Evolutionary conservation across 148 eudicot species (phyloP), one percentile per base, ranked within the genome.

Genomic region (Spergularia bocconei): DNA sequence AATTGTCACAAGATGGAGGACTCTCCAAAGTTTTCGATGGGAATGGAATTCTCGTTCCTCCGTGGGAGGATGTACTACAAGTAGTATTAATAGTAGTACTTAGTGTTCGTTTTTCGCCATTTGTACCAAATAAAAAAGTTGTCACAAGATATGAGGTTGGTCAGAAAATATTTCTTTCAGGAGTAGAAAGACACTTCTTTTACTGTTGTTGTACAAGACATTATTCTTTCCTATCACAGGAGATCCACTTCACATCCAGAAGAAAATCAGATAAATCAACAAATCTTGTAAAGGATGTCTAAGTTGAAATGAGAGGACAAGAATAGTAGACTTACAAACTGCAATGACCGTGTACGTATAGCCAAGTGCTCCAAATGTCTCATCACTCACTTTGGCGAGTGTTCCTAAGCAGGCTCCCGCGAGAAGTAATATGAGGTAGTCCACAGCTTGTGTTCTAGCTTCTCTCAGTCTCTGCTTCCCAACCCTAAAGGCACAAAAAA

Each of bases 351-450:
- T 91, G 85, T 93, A 91, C 52, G 96, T 88, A 69, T 93, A 93
- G 19, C 98, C 98, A 66, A 82, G 79, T 12, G 87, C 84, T 21
- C 98, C 98, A 78, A 93, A 88, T 64, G 93, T 87, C 86, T 87
- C 98, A 77, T 93, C 98, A 61, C 89, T 93, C 72, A 93, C 98
- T 90, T 90, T 88, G 17, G 98, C 98, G 59, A 93, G 86, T 53
- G 89, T 90, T 71, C 98, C 98, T 74, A 93, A 78, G 81, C 95
- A 91, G 58, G 89, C 86, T 73, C 98, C 98, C 20, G 98, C 98
- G 50, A 91, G 74, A 82, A 93, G 85, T 75, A 93, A 83, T 65
- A 93, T 87, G 62, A 93, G 86, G 78, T 84, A 93, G 84, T 93
- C 98, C n/a, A 90, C 91, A 39, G 88, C 94, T 83, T 90, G 95